Percentiles rank a stretch among this genome's conserved stretches.
Conservation (phyloP, 805 yeast species). For the Zygotorulaspora chibaensis region DNA sequence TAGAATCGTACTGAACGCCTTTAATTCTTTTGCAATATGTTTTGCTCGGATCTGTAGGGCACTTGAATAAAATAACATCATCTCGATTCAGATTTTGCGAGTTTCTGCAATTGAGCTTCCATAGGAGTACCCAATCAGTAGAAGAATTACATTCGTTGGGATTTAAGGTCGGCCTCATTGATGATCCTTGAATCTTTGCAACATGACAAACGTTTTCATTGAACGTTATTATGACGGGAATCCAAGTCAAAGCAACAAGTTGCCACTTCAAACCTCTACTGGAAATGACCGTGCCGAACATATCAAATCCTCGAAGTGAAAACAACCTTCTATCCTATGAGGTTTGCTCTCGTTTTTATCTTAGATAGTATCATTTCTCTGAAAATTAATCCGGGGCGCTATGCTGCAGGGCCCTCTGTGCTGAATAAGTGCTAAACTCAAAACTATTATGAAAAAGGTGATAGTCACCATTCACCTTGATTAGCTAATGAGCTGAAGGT, state of each 20-base stretch:
- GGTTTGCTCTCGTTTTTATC: no score
- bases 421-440: no score
- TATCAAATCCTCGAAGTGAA: background rate
- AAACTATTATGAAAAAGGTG: no score
- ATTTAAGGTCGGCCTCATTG: slow-evolving; percentile 88
- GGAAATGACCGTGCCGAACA: background rate
- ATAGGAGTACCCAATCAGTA: slow-evolving; percentile 61
- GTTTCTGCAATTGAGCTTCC: slow-evolving; percentile 54
- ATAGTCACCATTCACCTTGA: no score
- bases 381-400: no score
- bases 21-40: slow-evolving; percentile 76
- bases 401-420: no score
- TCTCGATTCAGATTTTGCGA: slow-evolving; percentile 49
- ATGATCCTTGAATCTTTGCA: slow-evolving; percentile 69
- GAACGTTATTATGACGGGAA: slow-evolving; percentile 69
- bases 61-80: slow-evolving; percentile 71
- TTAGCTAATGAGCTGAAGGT: no score
- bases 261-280: slow-evolving; percentile 14
- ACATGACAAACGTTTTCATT: slow-evolving; percentile 70
- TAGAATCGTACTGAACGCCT: slow-evolving; percentile 67
- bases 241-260: slow-evolving; percentile 55
- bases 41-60: slow-evolving; percentile 75
- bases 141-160: slow-evolving; percentile 48
- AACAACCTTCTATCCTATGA: no score
- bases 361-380: no score